Evolutionary conservation across 2,329 filamentous ascomycete species (phyloP), one percentile per base, ranked within the genome.

Genomic region (Paraconiothyrium brasiliense): DNA sequence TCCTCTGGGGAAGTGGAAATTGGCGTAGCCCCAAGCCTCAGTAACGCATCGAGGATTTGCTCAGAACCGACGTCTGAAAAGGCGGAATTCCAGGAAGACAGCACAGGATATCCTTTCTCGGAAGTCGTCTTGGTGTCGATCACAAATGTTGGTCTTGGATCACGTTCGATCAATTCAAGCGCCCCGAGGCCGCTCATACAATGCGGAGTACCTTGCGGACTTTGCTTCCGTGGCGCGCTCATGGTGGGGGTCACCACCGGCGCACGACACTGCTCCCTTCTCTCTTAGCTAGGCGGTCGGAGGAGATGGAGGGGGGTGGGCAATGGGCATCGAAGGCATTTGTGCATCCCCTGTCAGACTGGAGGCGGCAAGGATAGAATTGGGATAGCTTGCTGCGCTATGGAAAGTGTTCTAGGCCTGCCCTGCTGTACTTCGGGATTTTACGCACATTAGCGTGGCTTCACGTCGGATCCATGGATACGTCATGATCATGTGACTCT

Each of bases 41-140:
- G 58, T 22, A 73, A 51, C 16, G 59, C 48, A 13, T 59, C 48
- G 22, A 66, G 43, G 4, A 71, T 37, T n/a, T 50, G 24, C 30
- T 58, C 62, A 30, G 59, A 56, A 30, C 63, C 60, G n/a, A 60
- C 37, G 8, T 58, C 51, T 5, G 61, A 49, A 32, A 74, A 58
- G n/a, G 72, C 72, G 22, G 61, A 30, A 50, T 74, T 75, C 52
- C 63, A 62, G 57, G 70, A 73, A 35, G 13, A 52, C 10, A 32
- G 48, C 34, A 67, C 62, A 11, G 64, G 56, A 22, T 49, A 34
- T 20, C 46, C 32, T 30, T 30, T 48, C 20, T 58, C 50, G 6
- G 37, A 7, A 41, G 57, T 46, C 13, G 56, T 48, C 9, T 30
- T 11, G 35, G 58, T 46, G 47, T 71, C 62, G 32, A 68, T 22